Base-by-base conservation (phyloP, 495 filamentous ascomycete genomes). In the Xylaria grammica region DNA sequence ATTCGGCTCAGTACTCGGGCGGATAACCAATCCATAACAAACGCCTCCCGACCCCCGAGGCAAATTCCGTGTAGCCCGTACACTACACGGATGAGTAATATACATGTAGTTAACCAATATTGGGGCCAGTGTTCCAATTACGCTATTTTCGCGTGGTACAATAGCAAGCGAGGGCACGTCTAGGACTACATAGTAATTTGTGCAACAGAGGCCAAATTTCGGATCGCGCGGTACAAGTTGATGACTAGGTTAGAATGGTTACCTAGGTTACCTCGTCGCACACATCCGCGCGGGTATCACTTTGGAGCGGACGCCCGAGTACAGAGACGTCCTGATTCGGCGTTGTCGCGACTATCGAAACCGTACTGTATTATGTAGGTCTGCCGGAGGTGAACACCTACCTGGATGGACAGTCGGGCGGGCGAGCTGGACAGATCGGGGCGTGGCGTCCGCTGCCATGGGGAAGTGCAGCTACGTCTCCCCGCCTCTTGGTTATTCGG, bases 251-350 rank as follows among this genome's bases (percentile, higher is more conserved):
- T 4, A 36, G 11, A 36, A 36, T 36, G 5, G 34, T 36, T 36
- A 36, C 11, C 34, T 5, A 6, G 6, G 34, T 36, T 36, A 36
- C 5, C 34, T 36, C 11, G 30, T 38, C n/a, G 29, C 32, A 26
- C 53, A 22, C 40, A 58, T 20, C 55, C 40, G 55, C 40, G 55
- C 55, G 55, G 40, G 40, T 58, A 3, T 56, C 9, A 42, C 53
- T 32, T 46, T 17, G 15, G 34, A 29, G 24, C 20, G 20, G 26
- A 13, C 13, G 22, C 6, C 3, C 1, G 17, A 24, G 20, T 56
- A 4, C 42, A 56, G 15, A 42, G 36, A 56, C 0, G n/a, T 3
- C 50, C 19, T 38, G 19, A 6, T 36, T 54, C 19, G n/a, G 32
- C 34, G 17, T 4, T 38, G 19, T 54, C 32, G 19, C 34, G 11